These are phyloP conservation scores for Paxillus rubicundulus DNA, from an alignment of 768 basidiomycete genomes.

Conservation along the genomic window DNA sequence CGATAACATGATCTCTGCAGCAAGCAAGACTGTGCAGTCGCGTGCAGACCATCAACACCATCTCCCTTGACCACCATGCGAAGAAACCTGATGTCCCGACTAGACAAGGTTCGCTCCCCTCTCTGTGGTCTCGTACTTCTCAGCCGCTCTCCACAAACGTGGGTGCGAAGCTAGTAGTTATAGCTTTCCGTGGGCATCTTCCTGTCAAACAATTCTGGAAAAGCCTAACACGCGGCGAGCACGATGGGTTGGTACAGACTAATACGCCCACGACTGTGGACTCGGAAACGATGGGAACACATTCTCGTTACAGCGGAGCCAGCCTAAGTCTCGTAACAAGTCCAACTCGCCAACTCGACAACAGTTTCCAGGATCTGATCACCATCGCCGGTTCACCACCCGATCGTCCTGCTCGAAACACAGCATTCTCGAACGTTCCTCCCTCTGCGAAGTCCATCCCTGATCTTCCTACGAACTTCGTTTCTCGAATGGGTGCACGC, in stretches of 20 bases:
- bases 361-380: too few species aligned
- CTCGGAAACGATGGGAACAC: not conserved
- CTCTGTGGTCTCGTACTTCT: too few species aligned
- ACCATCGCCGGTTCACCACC: not conserved
- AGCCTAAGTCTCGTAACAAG: too few species aligned
- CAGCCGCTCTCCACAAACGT: too few species aligned
- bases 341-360: too few species aligned
- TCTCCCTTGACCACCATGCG: too few species aligned
- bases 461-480: not conserved
- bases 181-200: not conserved
- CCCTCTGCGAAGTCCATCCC: constrained; percentile 1
- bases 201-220: not conserved
- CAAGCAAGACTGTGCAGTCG: too few species aligned
- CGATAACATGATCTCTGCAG: too few species aligned
- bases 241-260: not conserved
- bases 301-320: not conserved
- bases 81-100: too few species aligned
- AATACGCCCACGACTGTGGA: too few species aligned
- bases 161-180: not conserved
- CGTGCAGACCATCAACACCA: too few species aligned
- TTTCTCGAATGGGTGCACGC: constrained; percentile 11
- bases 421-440: constrained; percentile 15
- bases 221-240: not conserved
- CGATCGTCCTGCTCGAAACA: constrained; percentile 11
- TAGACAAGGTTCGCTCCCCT: too few species aligned